Evolutionary conservation across 179 eudicot genomes (phyloP), one percentile per base, ranked within the genome.

Genomic region (Nepenthes alata): DNA sequence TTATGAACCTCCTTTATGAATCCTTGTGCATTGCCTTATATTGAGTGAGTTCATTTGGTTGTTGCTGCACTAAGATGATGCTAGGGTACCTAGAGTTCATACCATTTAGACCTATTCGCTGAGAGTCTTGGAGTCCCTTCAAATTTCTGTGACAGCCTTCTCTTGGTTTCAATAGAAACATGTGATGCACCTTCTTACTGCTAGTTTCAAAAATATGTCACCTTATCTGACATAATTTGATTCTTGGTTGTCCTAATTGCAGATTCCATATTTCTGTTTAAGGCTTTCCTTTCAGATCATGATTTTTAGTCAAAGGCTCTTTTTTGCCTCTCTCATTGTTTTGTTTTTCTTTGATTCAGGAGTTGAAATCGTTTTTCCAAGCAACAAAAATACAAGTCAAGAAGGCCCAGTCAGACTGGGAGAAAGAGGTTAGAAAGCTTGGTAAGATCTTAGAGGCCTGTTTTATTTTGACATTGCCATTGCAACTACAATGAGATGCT

Each of bases 351-450:
- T 9, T 65, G 11, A 60, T 55, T 52, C 68, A 91, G 98, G 98
- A 86, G 70, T 79, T 91, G 52, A 83, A 83, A 74, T 69, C 80
- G 55, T 70, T 74, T 60, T 78, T 82, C 61, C 64, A 64, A 60
- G 81, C 83, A 63, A 69, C 89, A 7, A 89, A 79, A 63, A 53
- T 48, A 53, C 86, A 84, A 74, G 72, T 82, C 58, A 68, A 64
- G 60, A 76, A 68, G 68, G 80, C 74, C 66, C 87, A 81, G 49
- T 68, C 62, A 50, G 68, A 78, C 47, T 86, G 98, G 95, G 80
- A 77, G 57, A 85, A 82, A 66, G 98, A 91, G 81, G 75, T 72
- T 35, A 73, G 53, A 61, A 80, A 71, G 70, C 82, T 89, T 59
- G 87, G 98, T 91, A 67, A 78, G 85, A 61, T 58, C 14, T 49